Evolutionary conservation across 306 rosid species (phyloP), one percentile per base, ranked within the genome.

Genomic region (Medicago ruthenica): DNA sequence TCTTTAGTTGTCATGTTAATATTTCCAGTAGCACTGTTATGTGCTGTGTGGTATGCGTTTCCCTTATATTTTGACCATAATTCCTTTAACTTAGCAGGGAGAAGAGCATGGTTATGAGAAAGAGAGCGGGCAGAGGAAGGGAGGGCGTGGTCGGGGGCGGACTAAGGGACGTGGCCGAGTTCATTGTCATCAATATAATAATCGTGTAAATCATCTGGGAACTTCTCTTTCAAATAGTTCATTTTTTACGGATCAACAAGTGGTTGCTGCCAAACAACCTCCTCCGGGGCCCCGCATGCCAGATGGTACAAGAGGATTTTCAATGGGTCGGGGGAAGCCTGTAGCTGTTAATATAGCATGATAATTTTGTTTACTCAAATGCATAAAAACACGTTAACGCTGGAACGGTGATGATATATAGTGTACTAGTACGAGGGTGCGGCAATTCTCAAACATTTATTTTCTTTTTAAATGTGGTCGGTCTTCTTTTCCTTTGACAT

Each of bases 231-330:
- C 88, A 41, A 85, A 84, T 83, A 87, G 66, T 85, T 67, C 84
- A 11, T 17, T 58, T 53, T 80, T 61, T 55, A 78, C 74, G 1
- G 97, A 91, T 80, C 92, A 79, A 76, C 37, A 34, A 34, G 37
- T 34, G 37, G 87, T 80, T 7, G 63, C 80, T 36, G 77, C 87
- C 72, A 93, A 85, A 77, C 94, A 88, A 41, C 98, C 98, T 61
- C 98, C 98, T 61, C 98, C 98, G 0, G 99, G 98, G 45, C 99
- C 99, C 3, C 93, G 99, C 10, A 95, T 95, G 99, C 99, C 99
- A 0, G 97, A 95, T 55, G 99, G 99, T 17, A 95, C 99, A 10
- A 92, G 89, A 86, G 99, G 99, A 77, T 95, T 95, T 77, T 87
- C 93, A 6, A 80, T 89, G 96, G 99, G 99, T 53, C 83, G 99